phyloP scores from a whole-genome alignment of 2,329 filamentous ascomycete species.

The Cryphonectria japonica region DNA sequence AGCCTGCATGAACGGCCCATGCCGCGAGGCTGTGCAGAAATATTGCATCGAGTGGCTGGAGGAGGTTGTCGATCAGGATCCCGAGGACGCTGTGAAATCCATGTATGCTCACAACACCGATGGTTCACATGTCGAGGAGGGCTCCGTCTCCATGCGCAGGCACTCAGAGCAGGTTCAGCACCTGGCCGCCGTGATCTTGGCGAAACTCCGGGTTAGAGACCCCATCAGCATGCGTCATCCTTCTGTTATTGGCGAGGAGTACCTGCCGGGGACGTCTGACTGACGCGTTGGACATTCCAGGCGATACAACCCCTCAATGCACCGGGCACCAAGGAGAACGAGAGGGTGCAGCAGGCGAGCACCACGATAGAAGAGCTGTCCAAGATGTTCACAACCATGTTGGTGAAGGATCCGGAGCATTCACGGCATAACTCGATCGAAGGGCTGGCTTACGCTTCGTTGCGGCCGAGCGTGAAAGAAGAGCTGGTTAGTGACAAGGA shows the following conservation, averaged over 20 bases:
- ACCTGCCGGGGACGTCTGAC: conserved; percentile 46
- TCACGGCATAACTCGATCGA: conserved; percentile 77
- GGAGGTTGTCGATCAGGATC: conserved; percentile 76
- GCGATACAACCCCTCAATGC: conserved; percentile 53
- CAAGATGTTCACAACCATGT: conserved; percentile 67
- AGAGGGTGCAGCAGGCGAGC: conserved; percentile 56
- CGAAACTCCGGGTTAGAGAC: conserved; percentile 66
- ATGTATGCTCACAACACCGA: conserved; percentile 56
- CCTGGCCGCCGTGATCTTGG: conserved; percentile 74
- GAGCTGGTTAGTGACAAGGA: conserved; percentile 68
- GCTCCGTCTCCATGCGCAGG: conserved; percentile 62
- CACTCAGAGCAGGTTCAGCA: conserved; percentile 67
- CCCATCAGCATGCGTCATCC: conserved; percentile 32
- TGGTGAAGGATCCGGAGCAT: conserved; percentile 61
- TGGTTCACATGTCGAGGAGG: conserved; percentile 58
- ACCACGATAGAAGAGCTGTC: conserved; percentile 70
- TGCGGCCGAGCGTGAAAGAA: conserved; percentile 85
- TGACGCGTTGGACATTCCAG: conserved; percentile 52
- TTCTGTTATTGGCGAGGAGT: conserved; percentile 26
- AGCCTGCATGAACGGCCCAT: conserved; percentile 82
- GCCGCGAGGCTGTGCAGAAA: conserved; percentile 81
- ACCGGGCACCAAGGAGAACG: conserved; percentile 41
- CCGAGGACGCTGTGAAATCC: conserved; percentile 55
- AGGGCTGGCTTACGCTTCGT: conserved; percentile 87
- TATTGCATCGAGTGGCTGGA: conserved; percentile 88